Conservation (phyloP, 257 asterid species). For the Henckelia pumila region DNA sequence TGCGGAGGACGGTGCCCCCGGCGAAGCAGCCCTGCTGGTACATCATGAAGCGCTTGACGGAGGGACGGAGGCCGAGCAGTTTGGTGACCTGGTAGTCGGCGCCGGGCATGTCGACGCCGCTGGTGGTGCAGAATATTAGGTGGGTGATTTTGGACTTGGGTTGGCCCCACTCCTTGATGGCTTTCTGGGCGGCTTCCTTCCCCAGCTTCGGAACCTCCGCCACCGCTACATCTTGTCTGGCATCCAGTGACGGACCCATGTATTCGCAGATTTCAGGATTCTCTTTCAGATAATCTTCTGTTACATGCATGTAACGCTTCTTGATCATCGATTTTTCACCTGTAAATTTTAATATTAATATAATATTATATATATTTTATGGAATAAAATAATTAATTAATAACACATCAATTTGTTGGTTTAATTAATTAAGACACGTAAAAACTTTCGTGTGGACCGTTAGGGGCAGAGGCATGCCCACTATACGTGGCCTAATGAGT, state of each 20-base stretch:
- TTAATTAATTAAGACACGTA: not conserved
- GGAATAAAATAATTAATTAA: too few species aligned
- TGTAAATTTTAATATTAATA: too few species aligned
- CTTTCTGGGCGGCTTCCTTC: conserved; percentile 78
- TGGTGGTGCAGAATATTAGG: conserved; percentile 70
- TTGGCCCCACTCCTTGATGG: conserved; percentile 86
- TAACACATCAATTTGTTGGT: not conserved
- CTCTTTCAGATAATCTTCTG: not conserved
- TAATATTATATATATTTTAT: too few species aligned
- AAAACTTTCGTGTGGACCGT: too few species aligned
- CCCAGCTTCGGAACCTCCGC: conserved; percentile 74
- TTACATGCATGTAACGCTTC: not conserved
- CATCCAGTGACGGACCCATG: not conserved
- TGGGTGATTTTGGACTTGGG: conserved; percentile 78
- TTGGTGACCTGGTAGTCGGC: conserved; percentile 74
- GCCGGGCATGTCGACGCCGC: conserved; percentile 93
- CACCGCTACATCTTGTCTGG: not conserved
- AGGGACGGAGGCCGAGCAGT: conserved; percentile 68
- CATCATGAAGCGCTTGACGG: conserved; percentile 71
- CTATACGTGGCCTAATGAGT: too few species aligned
- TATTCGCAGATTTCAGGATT: not conserved
- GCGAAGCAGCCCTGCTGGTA: conserved; percentile 81
- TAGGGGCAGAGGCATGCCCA: too few species aligned
- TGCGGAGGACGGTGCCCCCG: conserved; percentile 67
- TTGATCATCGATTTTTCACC: not conserved